Evolutionary conservation across 345 rosid species (phyloP).

Genomic region (Acer yangbiense): DNA sequence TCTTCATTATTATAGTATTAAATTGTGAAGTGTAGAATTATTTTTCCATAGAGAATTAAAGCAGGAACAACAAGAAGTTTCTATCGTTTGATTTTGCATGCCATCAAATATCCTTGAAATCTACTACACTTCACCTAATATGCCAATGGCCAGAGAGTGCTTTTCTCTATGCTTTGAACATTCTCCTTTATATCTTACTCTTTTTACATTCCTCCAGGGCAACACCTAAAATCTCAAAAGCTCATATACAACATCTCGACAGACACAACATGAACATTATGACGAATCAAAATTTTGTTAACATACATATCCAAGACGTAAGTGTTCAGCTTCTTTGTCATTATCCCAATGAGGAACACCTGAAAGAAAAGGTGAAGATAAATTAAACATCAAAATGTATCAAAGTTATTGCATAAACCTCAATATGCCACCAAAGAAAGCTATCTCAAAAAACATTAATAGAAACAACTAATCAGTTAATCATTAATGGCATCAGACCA

Average conservation of each 20-base stretch:
- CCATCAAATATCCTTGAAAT: not conserved
- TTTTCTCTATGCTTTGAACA: not conserved
- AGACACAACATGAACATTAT: not conserved
- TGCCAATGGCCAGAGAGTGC: not conserved
- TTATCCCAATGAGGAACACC: conserved; percentile 65
- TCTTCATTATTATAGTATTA: not conserved
- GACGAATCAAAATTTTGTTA: conserved; percentile 11
- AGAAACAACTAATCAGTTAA: not conserved
- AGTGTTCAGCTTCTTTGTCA: conserved; percentile 76
- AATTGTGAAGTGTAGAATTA: not conserved
- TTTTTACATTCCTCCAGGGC: not conserved
- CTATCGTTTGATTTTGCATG: not conserved
- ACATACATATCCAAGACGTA: conserved; percentile 91
- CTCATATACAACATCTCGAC: conserved; percentile 5
- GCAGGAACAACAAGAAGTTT: not conserved
- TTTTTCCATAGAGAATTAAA: not conserved
- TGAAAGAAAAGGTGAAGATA: conserved; percentile 36
- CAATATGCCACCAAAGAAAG: not conserved
- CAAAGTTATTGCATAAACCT: not conserved
- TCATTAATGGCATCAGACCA: not conserved
- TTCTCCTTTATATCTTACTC: not conserved
- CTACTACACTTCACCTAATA: not conserved
- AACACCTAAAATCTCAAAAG: not conserved
- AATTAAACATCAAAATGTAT: not conserved
- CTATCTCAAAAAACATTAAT: not conserved